Evolutionary conservation across 106 monocot genomes (phyloP).

Genomic region (Narthecium ossifragum): DNA sequence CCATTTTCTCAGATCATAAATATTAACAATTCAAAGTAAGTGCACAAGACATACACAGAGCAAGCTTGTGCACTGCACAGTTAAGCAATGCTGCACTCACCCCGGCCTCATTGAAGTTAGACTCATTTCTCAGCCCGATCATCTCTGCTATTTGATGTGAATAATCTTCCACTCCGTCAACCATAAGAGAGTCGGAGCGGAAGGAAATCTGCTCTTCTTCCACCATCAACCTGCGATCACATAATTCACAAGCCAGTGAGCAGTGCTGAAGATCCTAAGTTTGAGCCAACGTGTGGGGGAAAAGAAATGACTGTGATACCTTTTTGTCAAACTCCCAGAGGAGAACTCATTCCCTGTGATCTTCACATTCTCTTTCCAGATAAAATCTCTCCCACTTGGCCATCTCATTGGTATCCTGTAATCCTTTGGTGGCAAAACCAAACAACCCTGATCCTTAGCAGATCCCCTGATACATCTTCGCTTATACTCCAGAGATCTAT

Average conservation of each 20-base stretch:
- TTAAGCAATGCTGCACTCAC: slow-evolving; percentile 27
- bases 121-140: slow-evolving; percentile 75
- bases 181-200: slow-evolving; percentile 70
- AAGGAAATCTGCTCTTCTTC: slow-evolving; percentile 92
- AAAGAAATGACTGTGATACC: slow-evolving; percentile 26
- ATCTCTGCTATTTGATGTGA: slow-evolving; percentile 95
- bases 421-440: slow-evolving; percentile 55
- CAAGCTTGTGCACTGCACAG: too few relatives aligned
- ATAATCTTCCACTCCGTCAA: slow-evolving; percentile 89
- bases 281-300: too few relatives aligned
- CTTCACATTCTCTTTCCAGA: slow-evolving; percentile 96
- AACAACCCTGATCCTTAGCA: slow-evolving; percentile 21
- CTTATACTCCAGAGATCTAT: slow-evolving; percentile 25
- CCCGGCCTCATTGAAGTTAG: slow-evolving; percentile 77
- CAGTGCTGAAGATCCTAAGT: too few relatives aligned
- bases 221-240: slow-evolving; percentile 80
- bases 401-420: slow-evolving; percentile 80
- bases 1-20: too few relatives aligned
- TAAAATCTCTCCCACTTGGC: slow-evolving; percentile 87
- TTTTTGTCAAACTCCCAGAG: slow-evolving; percentile 86
- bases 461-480: slow-evolving; percentile 26
- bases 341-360: slow-evolving; percentile 86
- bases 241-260: slow-evolving; percentile 1
- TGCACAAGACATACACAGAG: too few relatives aligned
- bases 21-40: too few relatives aligned